A percentile compares a stretch with the other conserved stretches of the same genome.
Evolutionary conservation across 2,329 filamentous ascomycete species (phyloP).

Genomic region (Clonostachys sp.): DNA sequence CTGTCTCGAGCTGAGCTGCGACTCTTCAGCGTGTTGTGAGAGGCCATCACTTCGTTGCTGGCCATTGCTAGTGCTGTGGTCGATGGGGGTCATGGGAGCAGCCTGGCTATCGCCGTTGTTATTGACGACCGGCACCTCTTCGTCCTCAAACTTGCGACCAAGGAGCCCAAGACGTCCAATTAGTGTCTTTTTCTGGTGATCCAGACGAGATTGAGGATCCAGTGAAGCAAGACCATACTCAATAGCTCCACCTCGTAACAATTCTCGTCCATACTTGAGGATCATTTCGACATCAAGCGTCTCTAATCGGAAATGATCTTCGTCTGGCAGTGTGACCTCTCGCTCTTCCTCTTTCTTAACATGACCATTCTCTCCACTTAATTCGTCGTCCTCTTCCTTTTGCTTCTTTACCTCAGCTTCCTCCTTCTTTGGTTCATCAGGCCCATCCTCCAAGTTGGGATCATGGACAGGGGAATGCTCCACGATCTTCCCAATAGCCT

Average conservation of each 20-base stretch:
- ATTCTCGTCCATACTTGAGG: slow-evolving; percentile 75
- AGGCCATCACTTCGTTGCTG: slow-evolving; percentile 26
- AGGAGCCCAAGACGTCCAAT: slow-evolving; percentile 76
- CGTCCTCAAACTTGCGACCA: slow-evolving; percentile 80
- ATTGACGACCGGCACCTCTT: slow-evolving; percentile 60
- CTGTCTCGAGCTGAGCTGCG: slow-evolving; percentile 82
- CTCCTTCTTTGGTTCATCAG: slow-evolving; percentile 36
- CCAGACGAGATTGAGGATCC: slow-evolving; percentile 75
- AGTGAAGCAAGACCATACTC: slow-evolving; percentile 81
- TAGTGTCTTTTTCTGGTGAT: slow-evolving; percentile 86
- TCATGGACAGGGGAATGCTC: slow-evolving; percentile 85
- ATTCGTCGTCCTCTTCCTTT: slow-evolving; percentile 21
- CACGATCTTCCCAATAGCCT: slow-evolving; percentile 90
- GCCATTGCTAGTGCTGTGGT: slow-evolving; percentile 27
- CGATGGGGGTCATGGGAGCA: slow-evolving; percentile 39
- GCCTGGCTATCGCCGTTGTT: slow-evolving; percentile 23
- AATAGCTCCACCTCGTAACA: slow-evolving; percentile 80
- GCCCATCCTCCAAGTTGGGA: slow-evolving; percentile 72
- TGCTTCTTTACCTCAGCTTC: slow-evolving; percentile 47
- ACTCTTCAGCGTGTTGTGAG: slow-evolving; percentile 52
- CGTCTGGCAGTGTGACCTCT: slow-evolving; percentile 30
- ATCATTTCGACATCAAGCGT: slow-evolving; percentile 75
- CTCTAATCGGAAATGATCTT: slow-evolving; percentile 67
- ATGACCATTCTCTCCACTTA: slow-evolving; percentile 23
- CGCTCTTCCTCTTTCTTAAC: slow-evolving; percentile 53